Base-by-base conservation (phyloP, 768 basidiomycete genomes). In the Trametes cinnabarina region DNA sequence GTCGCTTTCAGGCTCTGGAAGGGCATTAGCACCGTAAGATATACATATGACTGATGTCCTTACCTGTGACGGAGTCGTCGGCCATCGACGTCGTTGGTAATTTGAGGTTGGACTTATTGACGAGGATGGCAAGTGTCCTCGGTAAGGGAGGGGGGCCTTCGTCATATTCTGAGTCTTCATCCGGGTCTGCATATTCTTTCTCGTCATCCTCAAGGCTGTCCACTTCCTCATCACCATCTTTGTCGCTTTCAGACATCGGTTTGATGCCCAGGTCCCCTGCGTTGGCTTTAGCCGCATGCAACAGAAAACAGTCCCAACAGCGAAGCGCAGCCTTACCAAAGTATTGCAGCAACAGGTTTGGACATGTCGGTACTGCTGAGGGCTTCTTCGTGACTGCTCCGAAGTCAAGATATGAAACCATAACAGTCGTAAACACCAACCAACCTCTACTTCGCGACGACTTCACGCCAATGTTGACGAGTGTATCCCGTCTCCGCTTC, bases 261-360 rank as follows among this genome's bases (percentile, higher is more conserved):
- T 59, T 34, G 20, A 64, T 67, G 9, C 60, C 57, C 2, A 62
- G 41, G 22, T 63, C 51, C n/a, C 60, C 69, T 71, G 48, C 19
- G 32, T 15, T 34, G 10, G 19, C n/a, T 28, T 4, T 34, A 39
- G n/a, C 20, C 22, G 3, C 15, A 37, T 39, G 35, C 20, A 23
- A 26, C n/a, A 1, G 15, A 22, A 47, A 25, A 57, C 35, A 30
- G 11, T 37, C 15, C 11, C 56, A 28, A 42, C 14, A 14, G 50
- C 53, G n/a, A 40, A 11, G 34, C 51, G 26, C 43, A 42, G 46
- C 52, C 60, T 47, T 60, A 69, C 69, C 57, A 50, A 70, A 70
- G 44, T 60, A 64, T n/a, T 67, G 62, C 47, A 63, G 23, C 8
- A 71, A 61, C 23, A 66, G 63, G 35, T 71, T 71, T 22, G 61